Evolutionary conservation across 805 yeast species (phyloP).

Genomic region (Pichia cabralensis): DNA sequence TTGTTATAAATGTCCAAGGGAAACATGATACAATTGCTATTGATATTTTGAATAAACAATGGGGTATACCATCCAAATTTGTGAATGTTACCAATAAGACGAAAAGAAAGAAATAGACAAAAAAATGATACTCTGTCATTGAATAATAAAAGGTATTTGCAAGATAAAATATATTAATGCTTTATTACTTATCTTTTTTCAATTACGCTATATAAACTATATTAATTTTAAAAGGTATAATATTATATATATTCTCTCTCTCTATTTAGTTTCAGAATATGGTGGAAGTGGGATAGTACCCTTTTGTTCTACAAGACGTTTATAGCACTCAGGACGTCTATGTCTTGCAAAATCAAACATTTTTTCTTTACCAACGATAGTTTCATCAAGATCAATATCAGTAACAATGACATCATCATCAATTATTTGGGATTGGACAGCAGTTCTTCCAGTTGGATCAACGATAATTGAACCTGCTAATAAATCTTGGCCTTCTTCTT

Average conservation of each 20-base stretch:
- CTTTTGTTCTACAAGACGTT: constrained; percentile 19
- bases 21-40: constrained; percentile 60
- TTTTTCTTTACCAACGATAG: constrained; percentile 26
- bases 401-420: constrained; percentile 18
- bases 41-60: constrained; percentile 43
- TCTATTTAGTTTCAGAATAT: not conserved
- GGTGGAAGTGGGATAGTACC: constrained; percentile 17
- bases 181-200: too few relatives aligned
- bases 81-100: constrained; percentile 22
- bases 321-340: constrained; percentile 28
- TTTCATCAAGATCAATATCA: constrained; percentile 28
- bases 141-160: too few relatives aligned
- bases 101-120: constrained; percentile 7
- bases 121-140: too few relatives aligned
- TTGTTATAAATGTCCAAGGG: constrained; percentile 84
- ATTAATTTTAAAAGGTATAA: too few relatives aligned
- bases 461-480: constrained; percentile 29
- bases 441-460: constrained; percentile 27
- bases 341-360: constrained; percentile 30
- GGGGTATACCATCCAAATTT: constrained; percentile 59
- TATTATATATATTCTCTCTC: too few relatives aligned
- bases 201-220: too few relatives aligned
- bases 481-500: constrained; percentile 28
- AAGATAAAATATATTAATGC: too few relatives aligned
- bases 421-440: constrained; percentile 21